Conservation (phyloP, 2,329 filamentous ascomycete species). For the Drechslerella stenobrocha region DNA sequence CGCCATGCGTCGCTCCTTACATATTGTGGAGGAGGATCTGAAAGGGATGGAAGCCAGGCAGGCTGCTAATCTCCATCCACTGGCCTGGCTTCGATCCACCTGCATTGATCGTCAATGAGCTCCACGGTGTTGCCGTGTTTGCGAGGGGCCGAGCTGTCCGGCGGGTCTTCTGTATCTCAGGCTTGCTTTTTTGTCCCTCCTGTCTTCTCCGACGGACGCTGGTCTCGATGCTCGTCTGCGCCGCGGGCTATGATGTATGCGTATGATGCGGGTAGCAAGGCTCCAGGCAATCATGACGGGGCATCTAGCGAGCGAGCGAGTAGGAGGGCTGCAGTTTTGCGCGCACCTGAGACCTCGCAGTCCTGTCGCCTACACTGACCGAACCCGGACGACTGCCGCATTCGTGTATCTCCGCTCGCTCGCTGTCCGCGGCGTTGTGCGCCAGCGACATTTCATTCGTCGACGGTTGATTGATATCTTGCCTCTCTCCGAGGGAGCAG, state of each 20-base stretch:
- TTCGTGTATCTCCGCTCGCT: constrained; percentile 29
- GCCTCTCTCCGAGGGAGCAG: background rate
- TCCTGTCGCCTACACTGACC: constrained; percentile 32
- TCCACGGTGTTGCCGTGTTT: constrained; percentile 35
- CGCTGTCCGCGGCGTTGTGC: background rate
- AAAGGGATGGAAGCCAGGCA: constrained; percentile 10
- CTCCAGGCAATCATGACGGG: constrained; percentile 1
- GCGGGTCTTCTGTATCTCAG: background rate
- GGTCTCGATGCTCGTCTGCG: background rate
- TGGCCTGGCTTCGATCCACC: constrained; percentile 14
- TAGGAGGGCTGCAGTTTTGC: constrained; percentile 17
- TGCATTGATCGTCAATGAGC: constrained; percentile 16
- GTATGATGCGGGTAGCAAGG: background rate
- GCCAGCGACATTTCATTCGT: background rate
- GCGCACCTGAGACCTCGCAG: constrained; percentile 5
- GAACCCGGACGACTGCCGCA: constrained; percentile 33
- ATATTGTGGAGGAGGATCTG: background rate
- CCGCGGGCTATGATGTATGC: background rate
- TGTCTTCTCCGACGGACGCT: background rate
- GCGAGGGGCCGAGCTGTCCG: constrained; percentile 21
- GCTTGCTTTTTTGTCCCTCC: background rate
- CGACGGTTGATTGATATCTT: background rate
- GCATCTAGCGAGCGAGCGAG: constrained; percentile 13
- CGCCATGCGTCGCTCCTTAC: constrained; percentile 3
- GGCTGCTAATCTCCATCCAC: background rate